These are phyloP conservation scores for Saraca asoca DNA, from an alignment of 331 rosid genomes.

Conservation along the genomic window DNA sequence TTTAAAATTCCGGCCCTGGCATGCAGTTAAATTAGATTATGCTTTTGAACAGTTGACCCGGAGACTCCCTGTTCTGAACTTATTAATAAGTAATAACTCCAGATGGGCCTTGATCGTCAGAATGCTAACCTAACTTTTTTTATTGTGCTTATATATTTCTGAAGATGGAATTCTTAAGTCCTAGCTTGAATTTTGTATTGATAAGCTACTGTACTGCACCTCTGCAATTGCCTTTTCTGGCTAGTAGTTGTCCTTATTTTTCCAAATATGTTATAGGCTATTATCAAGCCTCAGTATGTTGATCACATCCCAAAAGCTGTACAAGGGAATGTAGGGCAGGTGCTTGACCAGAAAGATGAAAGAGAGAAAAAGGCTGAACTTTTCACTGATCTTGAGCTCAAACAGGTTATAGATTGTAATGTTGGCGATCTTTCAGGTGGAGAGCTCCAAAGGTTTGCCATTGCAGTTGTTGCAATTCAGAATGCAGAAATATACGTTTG, in stretches of 20 bases:
- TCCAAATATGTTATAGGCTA: constrained; percentile 52
- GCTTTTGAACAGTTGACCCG: background rate
- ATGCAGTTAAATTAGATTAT: constrained; percentile 4
- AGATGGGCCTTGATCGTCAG: background rate
- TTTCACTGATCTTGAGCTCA: constrained; percentile 78
- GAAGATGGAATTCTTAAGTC: constrained; percentile 5
- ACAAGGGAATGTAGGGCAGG: constrained; percentile 96
- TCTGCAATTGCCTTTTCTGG: background rate
- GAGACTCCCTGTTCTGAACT: background rate
- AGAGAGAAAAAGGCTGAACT: constrained; percentile 70
- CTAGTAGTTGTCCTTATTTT: constrained; percentile 6
- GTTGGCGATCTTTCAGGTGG: constrained; percentile 94
- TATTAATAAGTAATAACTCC: no score
- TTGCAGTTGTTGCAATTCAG: constrained; percentile 93
- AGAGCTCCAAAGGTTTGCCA: constrained; percentile 94
- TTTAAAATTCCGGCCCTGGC: constrained; percentile 1
- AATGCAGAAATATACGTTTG: constrained; percentile 90
- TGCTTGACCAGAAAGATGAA: constrained; percentile 90
- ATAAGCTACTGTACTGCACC: background rate
- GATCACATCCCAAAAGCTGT: constrained; percentile 98
- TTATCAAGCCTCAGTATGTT: constrained; percentile 97
- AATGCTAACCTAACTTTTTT: background rate
- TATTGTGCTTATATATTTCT: background rate
- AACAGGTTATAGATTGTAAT: constrained; percentile 89
- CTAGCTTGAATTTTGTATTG: constrained; percentile 6